Conservation (phyloP, 495 filamentous ascomycete species). For the Penicillium macrosclerotiorum region DNA sequence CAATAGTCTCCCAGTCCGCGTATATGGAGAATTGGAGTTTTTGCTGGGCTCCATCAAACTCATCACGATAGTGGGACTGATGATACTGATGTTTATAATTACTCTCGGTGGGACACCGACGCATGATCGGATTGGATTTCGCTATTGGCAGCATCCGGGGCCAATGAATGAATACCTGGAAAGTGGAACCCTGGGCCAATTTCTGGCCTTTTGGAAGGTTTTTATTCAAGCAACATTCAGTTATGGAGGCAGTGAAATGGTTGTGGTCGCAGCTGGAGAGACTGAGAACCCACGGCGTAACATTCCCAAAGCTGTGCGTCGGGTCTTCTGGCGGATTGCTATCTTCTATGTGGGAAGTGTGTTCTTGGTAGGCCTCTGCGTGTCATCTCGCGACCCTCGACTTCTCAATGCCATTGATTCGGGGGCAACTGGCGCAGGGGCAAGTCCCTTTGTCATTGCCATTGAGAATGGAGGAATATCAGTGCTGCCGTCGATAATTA, state of each 20-base stretch:
- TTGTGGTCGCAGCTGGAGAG: slow-evolving; percentile 65
- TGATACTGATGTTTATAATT: slow-evolving; percentile 58
- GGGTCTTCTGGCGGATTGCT: slow-evolving; percentile 65
- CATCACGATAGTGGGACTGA: slow-evolving; percentile 53
- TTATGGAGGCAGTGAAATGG: slow-evolving; percentile 63
- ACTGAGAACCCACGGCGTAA: slow-evolving; percentile 60
- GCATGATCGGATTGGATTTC: slow-evolving; percentile 52
- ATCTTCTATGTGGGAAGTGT: slow-evolving; percentile 63
- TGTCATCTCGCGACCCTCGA: slow-evolving; percentile 40
- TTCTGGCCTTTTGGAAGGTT: slow-evolving; percentile 36
- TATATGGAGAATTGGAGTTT: slow-evolving; percentile 55
- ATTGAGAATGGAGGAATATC: slow-evolving; percentile 57
- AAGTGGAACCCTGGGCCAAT: slow-evolving; percentile 36
- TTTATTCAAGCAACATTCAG: slow-evolving; percentile 56
- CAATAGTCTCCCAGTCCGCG: slow-evolving; percentile 54
- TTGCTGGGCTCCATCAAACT: slow-evolving; percentile 61
- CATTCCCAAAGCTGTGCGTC: slow-evolving; percentile 62
- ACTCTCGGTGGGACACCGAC: slow-evolving; percentile 53
- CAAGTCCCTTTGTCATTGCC: slow-evolving; percentile 54
- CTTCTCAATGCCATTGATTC: slow-evolving; percentile 24
- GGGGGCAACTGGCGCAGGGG: slow-evolving; percentile 39
- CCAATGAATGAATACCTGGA: slow-evolving; percentile 58
- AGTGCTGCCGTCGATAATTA: slow-evolving; percentile 72
- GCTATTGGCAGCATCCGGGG: slow-evolving; percentile 61
- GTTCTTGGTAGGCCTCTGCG: slow-evolving; percentile 64